phyloP scores from a whole-genome alignment of 1,284 basidiomycete species.

The Pseudozyma pruni region DNA sequence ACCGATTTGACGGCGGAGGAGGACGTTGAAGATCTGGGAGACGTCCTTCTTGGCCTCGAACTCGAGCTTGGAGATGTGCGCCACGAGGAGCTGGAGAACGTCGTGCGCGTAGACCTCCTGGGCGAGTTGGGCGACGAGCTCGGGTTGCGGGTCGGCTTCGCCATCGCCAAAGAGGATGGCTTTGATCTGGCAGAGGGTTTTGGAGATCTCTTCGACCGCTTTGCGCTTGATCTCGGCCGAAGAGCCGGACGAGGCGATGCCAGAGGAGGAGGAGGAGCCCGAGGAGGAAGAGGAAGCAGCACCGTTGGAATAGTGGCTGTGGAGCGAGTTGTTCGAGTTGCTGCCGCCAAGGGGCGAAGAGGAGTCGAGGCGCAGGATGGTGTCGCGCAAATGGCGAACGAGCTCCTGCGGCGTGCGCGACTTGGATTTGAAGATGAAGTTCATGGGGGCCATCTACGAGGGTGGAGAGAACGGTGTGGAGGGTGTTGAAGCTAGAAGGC shows the following conservation, averaged over 20 bases:
- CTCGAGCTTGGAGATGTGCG: conserved; percentile 85
- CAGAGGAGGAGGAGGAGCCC: conserved; percentile 17
- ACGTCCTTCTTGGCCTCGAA: conserved; percentile 94
- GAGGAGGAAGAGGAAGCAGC: conserved; percentile 22
- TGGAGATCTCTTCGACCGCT: conserved; percentile 88
- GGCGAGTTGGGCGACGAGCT: conserved; percentile 76
- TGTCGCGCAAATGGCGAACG: conserved; percentile 58
- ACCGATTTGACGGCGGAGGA: conserved; percentile 94
- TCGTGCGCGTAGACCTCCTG: conserved; percentile 95
- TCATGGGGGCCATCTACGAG: conserved; percentile 52
- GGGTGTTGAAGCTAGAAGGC: no score
- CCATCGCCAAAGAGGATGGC: conserved; percentile 85
- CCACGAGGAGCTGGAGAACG: conserved; percentile 82
- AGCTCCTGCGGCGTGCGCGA: conserved; percentile 62
- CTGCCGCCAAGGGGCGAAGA: conserved; percentile 19
- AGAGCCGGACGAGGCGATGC: conserved; percentile 11
- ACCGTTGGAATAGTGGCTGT: conserved; percentile 17
- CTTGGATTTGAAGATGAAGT: conserved; percentile 67
- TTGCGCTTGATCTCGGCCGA: conserved; percentile 66
- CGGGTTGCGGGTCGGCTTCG: conserved; percentile 77
- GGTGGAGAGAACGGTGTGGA: no score
- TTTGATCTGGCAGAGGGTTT: conserved; percentile 88
- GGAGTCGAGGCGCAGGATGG: conserved; percentile 55
- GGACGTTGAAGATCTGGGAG: conserved; percentile 93
- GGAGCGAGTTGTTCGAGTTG: conserved; percentile 29